Evolutionary conservation across 371 early-diverging fungal genomes (phyloP).

Genomic region (Chytridiales sp.): DNA sequence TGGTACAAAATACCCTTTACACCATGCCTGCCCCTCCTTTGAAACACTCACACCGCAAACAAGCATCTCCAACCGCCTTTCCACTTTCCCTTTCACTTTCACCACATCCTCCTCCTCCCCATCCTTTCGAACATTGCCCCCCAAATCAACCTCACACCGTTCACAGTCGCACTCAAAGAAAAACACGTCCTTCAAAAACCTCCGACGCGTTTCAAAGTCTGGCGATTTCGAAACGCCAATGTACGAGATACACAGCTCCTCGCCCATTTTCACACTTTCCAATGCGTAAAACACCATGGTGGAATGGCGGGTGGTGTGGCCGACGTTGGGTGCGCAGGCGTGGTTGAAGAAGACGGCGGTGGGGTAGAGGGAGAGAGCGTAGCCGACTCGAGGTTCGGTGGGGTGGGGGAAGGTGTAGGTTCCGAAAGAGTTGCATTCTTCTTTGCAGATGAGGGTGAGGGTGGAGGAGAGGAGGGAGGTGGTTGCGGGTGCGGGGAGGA

Average conservation of each 20-base stretch:
- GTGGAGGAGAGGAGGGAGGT: conserved; percentile 13
- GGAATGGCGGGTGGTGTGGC: conserved; percentile 38
- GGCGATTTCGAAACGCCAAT: conserved; percentile 12
- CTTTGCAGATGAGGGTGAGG: conserved; percentile 38
- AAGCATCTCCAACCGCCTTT: background rate
- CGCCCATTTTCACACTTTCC: conserved; percentile 48
- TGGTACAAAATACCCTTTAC: conserved; percentile 12
- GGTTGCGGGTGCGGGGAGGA: conserved; percentile 1
- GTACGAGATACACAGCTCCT: conserved; percentile 74
- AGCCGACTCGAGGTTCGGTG: conserved; percentile 31
- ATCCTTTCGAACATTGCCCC: background rate
- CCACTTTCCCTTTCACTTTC: conserved; percentile 2
- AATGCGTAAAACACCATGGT: conserved; percentile 61
- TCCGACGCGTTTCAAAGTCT: conserved; percentile 30
- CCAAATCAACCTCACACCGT: conserved; percentile 58
- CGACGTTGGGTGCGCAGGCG: conserved; percentile 70
- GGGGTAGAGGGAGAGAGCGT: conserved; percentile 68
- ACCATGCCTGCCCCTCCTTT: no score
- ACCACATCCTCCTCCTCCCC: conserved; percentile 30
- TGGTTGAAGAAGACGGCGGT: conserved; percentile 79
- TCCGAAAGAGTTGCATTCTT: conserved; percentile 53
- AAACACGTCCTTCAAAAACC: conserved; percentile 57
- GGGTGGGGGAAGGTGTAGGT: conserved; percentile 35
- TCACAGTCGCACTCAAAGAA: conserved; percentile 71
- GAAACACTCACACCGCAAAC: conserved; percentile 4